A percentile compares a stretch with the other conserved stretches of the same genome.
Evolutionary conservation across 2,329 filamentous ascomycete species (phyloP).

Genomic region (Berkeleyomyces basicola): DNA sequence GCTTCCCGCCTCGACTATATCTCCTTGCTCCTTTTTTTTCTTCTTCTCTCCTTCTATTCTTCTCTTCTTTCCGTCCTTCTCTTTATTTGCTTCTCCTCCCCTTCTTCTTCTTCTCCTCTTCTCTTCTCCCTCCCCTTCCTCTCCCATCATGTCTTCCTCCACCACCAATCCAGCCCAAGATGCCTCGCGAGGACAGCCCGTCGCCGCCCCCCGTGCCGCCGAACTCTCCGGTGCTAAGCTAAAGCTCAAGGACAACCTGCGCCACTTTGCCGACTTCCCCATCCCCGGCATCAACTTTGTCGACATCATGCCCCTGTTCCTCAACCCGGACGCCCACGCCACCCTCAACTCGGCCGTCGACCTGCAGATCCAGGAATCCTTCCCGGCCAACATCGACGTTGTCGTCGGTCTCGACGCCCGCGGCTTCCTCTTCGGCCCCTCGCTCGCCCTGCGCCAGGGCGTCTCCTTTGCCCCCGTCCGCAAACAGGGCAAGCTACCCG

Average conservation of each 20-base stretch:
- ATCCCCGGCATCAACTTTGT: conserved; percentile 87
- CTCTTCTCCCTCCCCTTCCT: conserved; percentile 17
- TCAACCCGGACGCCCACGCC: conserved; percentile 55
- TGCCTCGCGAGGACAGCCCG: conserved; percentile 47
- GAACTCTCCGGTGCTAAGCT: conserved; percentile 52
- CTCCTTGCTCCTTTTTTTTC: conserved; percentile 3
- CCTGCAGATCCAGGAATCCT: conserved; percentile 55
- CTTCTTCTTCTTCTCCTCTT: conserved; percentile 19
- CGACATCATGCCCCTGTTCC: conserved; percentile 94
- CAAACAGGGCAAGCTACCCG: conserved; percentile 92
- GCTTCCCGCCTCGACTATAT: background rate
- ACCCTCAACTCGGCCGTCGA: conserved; percentile 71
- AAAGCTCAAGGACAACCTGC: conserved; percentile 56
- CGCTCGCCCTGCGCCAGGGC: conserved; percentile 65
- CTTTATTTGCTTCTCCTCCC: conserved; percentile 16
- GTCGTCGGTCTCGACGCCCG: conserved; percentile 86
- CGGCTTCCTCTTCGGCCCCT: conserved; percentile 89
- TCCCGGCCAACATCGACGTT: conserved; percentile 59
- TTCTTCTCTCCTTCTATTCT: conserved; percentile 1
- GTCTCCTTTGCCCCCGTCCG: conserved; percentile 83
- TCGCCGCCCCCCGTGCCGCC: conserved; percentile 44
- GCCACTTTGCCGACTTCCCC: conserved; percentile 84
- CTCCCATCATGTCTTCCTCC: conserved; percentile 19
- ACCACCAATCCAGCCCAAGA: conserved; percentile 26
- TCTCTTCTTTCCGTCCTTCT: background rate